phyloP scores from a whole-genome alignment of 345 rosid species.

The Eucalyptus urophylla region DNA sequence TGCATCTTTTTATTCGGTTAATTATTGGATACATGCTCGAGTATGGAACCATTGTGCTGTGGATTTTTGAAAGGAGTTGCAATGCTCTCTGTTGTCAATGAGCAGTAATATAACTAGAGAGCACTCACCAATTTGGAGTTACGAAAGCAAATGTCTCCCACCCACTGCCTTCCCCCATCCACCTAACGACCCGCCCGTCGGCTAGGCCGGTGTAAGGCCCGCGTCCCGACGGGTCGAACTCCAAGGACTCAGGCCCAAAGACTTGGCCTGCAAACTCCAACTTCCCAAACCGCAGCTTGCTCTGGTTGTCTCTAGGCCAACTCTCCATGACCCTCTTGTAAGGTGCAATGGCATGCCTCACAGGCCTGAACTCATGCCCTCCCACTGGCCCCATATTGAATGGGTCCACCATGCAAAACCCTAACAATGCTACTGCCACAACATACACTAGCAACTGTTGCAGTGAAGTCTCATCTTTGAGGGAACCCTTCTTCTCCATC shows the following conservation, averaged over 20 bases:
- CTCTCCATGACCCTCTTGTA: slow-evolving; percentile 67
- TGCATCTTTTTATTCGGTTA: not conserved
- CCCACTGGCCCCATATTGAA: slow-evolving; percentile 70
- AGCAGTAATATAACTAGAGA: not conserved
- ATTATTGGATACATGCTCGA: not conserved
- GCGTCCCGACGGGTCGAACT: slow-evolving; percentile 63
- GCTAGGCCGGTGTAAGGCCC: slow-evolving; percentile 96
- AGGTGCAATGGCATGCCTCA: slow-evolving; percentile 79
- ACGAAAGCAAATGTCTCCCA: slow-evolving; percentile 89
- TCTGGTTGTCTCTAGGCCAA: slow-evolving; percentile 80
- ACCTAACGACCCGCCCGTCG: slow-evolving; percentile 82
- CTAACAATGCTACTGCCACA: slow-evolving; percentile 25
- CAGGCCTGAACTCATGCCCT: slow-evolving; percentile 67
- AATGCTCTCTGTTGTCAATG: not conserved
- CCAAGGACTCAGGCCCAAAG: slow-evolving; percentile 90
- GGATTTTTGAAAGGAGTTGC: not conserved
- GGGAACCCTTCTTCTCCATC: slow-evolving; percentile 44
- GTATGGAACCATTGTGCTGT: not conserved
- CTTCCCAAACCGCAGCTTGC: slow-evolving; percentile 52
- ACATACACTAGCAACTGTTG: slow-evolving; percentile 39
- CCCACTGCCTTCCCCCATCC: slow-evolving; percentile 82
- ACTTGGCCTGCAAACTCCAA: slow-evolving; percentile 67
- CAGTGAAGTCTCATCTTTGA: slow-evolving; percentile 18
- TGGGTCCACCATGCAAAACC: slow-evolving; percentile 60
- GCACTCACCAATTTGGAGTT: slow-evolving; percentile 51